A percentile compares a stretch with the other conserved stretches of the same genome.
These are phyloP conservation scores for Trametes meyenii DNA, from an alignment of 768 basidiomycete species.

Conservation along the genomic window DNA sequence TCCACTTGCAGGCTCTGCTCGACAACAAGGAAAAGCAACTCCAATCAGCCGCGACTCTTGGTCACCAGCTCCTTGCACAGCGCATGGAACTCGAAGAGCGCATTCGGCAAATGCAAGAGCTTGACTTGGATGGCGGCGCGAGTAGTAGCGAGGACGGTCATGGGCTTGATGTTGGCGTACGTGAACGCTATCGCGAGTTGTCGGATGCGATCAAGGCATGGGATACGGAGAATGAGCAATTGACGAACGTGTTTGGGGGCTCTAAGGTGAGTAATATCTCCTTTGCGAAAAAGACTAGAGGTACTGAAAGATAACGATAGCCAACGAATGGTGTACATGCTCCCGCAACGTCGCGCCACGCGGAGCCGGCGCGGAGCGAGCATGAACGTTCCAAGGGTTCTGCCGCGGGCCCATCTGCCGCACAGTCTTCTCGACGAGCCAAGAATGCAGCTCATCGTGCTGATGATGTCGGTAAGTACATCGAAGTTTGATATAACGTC, in stretches of 20 bases:
- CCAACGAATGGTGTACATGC: slow-evolving; percentile 43
- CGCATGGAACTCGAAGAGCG: slow-evolving; percentile 92
- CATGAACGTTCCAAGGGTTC: slow-evolving; percentile 64
- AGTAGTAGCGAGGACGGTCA: slow-evolving; percentile 44
- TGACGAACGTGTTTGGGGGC: slow-evolving; percentile 66
- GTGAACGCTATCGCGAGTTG: slow-evolving; percentile 75
- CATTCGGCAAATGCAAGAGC: slow-evolving; percentile 78
- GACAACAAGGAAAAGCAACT: slow-evolving; percentile 93
- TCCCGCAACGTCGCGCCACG: slow-evolving; percentile 26
- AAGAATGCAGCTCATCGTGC: slow-evolving; percentile 91
- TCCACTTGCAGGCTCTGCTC: slow-evolving; percentile 59
- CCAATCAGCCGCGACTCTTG: slow-evolving; percentile 87
- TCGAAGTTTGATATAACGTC: background rate
- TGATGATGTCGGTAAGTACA: slow-evolving; percentile 79
- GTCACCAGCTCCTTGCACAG: slow-evolving; percentile 91
- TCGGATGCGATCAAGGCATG: slow-evolving; percentile 73
- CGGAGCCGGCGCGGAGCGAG: slow-evolving; percentile 23
- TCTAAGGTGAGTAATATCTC: slow-evolving; percentile 52
- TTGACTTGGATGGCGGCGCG: slow-evolving; percentile 49
- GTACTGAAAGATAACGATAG: slow-evolving; percentile 34
- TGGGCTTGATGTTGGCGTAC: slow-evolving; percentile 60
- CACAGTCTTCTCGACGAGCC: slow-evolving; percentile 80
- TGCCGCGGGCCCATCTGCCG: slow-evolving; percentile 68
- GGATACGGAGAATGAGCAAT: slow-evolving; percentile 78
- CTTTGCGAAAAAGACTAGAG: background rate